phyloP scores from a whole-genome alignment of 164 flowering plant species.

The Akebia trifoliata region DNA sequence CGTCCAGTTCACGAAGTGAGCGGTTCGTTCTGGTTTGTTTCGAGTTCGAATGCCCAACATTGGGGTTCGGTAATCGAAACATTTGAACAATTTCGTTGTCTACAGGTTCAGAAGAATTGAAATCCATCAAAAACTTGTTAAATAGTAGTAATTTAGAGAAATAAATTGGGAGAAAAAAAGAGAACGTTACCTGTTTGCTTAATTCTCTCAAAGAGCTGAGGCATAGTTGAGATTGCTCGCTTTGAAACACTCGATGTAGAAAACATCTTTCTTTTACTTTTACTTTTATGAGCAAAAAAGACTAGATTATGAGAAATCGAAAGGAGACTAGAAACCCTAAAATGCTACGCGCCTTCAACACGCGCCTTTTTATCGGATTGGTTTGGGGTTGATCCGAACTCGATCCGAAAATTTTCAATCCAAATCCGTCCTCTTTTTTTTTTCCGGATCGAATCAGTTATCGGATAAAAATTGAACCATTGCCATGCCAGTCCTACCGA shows the following conservation, averaged over 20 bases:
- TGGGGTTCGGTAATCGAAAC: conserved; percentile 46
- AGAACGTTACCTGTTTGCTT: conserved; percentile 70
- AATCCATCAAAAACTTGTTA: neutral
- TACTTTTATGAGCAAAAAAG: no score
- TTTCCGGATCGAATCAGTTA: no score
- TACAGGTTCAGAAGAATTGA: conserved; percentile 20
- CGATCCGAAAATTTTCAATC: no score
- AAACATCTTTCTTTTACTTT: conserved; percentile 4
- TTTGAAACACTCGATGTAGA: conserved; percentile 13
- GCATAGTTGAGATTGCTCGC: conserved; percentile 45
- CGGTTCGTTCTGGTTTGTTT: conserved; percentile 21
- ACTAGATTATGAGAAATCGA: no score
- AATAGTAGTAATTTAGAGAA: no score
- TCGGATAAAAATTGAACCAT: no score
- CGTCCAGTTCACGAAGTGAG: conserved; percentile 57
- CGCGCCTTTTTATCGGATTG: no score
- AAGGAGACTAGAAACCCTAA: no score
- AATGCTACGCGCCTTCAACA: no score
- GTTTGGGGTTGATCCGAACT: no score
- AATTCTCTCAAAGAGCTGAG: conserved; percentile 54
- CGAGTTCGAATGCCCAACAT: conserved; percentile 18
- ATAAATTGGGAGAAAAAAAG: conserved; percentile 2
- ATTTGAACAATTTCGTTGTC: conserved; percentile 79
- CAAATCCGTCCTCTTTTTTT: no score
- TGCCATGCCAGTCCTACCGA: no score